Base-by-base conservation (phyloP, 2,329 filamentous ascomycete genomes). In the Paramyrothecium sp. region DNA sequence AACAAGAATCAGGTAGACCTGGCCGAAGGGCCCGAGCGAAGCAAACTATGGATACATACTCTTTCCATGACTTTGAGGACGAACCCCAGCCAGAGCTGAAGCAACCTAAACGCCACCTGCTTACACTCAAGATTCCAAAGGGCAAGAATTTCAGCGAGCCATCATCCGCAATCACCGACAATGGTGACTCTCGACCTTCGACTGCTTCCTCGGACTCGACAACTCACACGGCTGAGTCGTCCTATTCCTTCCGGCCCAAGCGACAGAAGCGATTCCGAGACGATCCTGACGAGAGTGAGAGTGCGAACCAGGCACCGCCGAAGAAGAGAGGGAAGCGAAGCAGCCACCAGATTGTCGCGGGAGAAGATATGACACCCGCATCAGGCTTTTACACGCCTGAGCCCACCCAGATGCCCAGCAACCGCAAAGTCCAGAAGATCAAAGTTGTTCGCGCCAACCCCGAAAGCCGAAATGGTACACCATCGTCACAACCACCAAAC, bases 191-290 rank as follows among this genome's bases (percentile, higher is more conserved):
- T 7, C 77, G 82, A 2, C 82, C 82, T 1, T 78, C 76, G 0
- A 82, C 82, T 0, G 77, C 83, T 2, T 81, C 80, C 0, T 85
- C 83, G 1, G 82, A 80, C 7, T 78, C 75, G 11, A 80, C 78
- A 8, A 72, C 72, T 3, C 78, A 78, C 38, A 83, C 81, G 2
- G 73, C 71, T 3, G 79, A 80, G 54, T 83, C 82, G 0, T 77
- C 73, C 5, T 82, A 82, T 63, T 82, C 82, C 1, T 78, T 85
- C 59, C 76, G 82, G 3, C 80, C 81, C 26, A 84, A 84, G 67
- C 76, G 81, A 10, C 80, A 81, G 63, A 81, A 81, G 63, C 79
- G 80, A 53, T 84, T 82, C 72, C 75, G 77, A 1, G 76, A 82
- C 4, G 76, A 82, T 48, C 75, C 78, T 10, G 76, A 78, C 49